Conservation (phyloP, 108 stramenopile genomes). For the Cyclostephanos invisitatus region DNA sequence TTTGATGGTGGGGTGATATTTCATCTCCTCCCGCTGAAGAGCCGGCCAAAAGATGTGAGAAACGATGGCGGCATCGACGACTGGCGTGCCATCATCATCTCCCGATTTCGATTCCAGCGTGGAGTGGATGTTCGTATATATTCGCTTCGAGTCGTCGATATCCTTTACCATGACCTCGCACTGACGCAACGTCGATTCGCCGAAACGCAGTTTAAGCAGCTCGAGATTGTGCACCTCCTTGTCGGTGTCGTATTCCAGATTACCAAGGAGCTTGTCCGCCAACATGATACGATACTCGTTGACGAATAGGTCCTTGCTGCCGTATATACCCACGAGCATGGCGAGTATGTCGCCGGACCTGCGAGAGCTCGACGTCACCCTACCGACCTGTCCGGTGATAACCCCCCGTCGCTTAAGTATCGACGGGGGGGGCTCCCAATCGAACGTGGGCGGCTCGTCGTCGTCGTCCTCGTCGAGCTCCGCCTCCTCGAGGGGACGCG, state of each 20-base stretch:
- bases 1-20: constrained; percentile 82
- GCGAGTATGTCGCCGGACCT: constrained; percentile 85
- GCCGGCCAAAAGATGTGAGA: constrained; percentile 98
- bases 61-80: constrained; percentile 85
- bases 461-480: constrained; percentile 65
- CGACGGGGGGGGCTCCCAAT: constrained; percentile 82
- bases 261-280: constrained; percentile 92
- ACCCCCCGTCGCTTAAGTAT: constrained; percentile 61
- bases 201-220: constrained; percentile 95
- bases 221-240: constrained; percentile 94
- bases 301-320: constrained; percentile 97
- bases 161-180: constrained; percentile 99
- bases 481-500: constrained; percentile 73
- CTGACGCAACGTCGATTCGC: constrained; percentile 87
- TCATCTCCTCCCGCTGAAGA: constrained; percentile 78
- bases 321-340: constrained; percentile 97
- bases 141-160: constrained; percentile 94
- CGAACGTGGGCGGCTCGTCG: constrained; percentile 68
- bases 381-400: constrained; percentile 44
- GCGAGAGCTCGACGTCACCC: constrained; percentile 35
- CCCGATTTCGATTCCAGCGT: constrained; percentile 49
- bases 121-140: constrained; percentile 75
- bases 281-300: constrained; percentile 96
- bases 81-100: constrained; percentile 25
- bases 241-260: constrained; percentile 89